Conservation (phyloP, 2,329 filamentous ascomycete genomes). For the Cyclaneusma minus region DNA sequence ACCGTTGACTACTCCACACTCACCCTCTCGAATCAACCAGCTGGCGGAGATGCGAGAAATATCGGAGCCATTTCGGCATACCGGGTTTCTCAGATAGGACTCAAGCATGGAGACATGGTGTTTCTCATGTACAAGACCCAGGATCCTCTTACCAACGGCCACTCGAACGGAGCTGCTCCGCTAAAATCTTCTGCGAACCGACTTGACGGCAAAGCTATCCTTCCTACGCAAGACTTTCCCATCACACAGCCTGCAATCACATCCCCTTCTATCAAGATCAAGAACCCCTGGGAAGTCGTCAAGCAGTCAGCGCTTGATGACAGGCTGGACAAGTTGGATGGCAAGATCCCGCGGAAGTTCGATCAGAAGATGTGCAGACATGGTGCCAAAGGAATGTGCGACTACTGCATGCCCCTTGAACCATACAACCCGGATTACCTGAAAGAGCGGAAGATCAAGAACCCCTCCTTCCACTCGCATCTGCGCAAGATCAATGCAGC, state of each 20-base stretch:
- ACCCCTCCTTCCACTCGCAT: conserved; percentile 89
- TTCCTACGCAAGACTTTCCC: conserved; percentile 50
- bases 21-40: conserved; percentile 44
- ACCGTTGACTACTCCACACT: conserved; percentile 46
- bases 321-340: conserved; percentile 69
- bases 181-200: conserved; percentile 39
- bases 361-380: conserved; percentile 87
- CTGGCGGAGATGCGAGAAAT: conserved; percentile 39
- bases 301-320: conserved; percentile 81
- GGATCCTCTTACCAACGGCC: conserved; percentile 26
- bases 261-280: conserved; percentile 45
- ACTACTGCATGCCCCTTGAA: conserved; percentile 95
- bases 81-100: conserved; percentile 40
- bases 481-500: conserved; percentile 89
- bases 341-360: conserved; percentile 65
- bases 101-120: conserved; percentile 75
- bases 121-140: conserved; percentile 67
- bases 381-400: conserved; percentile 95
- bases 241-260: conserved; percentile 42
- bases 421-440: conserved; percentile 85
- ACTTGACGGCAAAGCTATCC: conserved; percentile 63
- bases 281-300: conserved; percentile 87
- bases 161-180: conserved; percentile 21
- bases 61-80: conserved; percentile 41
- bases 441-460: conserved; percentile 95